phyloP scores from a whole-genome alignment of 441 rosid genomes.

The Melastoma candidum region DNA sequence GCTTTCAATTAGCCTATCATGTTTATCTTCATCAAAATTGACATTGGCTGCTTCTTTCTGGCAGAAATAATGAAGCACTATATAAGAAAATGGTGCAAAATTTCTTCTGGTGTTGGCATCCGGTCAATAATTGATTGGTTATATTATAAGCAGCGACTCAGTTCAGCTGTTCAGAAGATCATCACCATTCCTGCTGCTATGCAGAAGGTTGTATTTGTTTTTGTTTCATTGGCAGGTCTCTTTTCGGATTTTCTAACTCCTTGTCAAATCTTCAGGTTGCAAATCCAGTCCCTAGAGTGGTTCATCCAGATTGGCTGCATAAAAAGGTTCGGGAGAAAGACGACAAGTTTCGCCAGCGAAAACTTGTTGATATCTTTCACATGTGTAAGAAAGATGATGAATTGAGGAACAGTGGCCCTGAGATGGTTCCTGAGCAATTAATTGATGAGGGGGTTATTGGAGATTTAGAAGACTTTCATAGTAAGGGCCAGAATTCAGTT shows the following conservation, averaged over 20 bases:
- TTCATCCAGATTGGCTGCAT: constrained; percentile 98
- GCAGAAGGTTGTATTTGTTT: constrained; percentile 72
- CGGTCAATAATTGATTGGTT: constrained; percentile 93
- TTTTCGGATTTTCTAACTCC: constrained; percentile 18
- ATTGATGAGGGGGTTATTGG: constrained; percentile 29
- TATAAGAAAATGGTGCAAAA: constrained; percentile 93
- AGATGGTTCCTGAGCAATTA: constrained; percentile 15
- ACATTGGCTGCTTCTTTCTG: constrained; percentile 19
- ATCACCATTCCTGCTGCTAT: constrained; percentile 99
- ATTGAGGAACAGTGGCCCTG: constrained; percentile 20
- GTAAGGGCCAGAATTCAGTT: constrained; percentile 29
- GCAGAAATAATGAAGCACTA: constrained; percentile 72
- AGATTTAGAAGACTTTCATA: constrained; percentile 83
- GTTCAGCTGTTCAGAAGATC: constrained; percentile 91
- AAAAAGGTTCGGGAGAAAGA: constrained; percentile 94
- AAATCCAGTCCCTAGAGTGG: constrained; percentile 97
- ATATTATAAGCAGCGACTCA: constrained; percentile 89
- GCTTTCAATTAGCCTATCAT: constrained; percentile 18
- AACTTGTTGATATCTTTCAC: constrained; percentile 64
- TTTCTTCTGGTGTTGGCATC: constrained; percentile 57
- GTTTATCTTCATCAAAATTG: constrained; percentile 14
- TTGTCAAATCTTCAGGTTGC: constrained; percentile 46
- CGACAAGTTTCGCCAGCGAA: constrained; percentile 84
- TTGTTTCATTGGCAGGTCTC: constrained; percentile 13
- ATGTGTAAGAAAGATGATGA: constrained; percentile 29